Evolutionary conservation across 176 grass and related monocot genomes (phyloP).

Genomic region (Cocos nucifera): DNA sequence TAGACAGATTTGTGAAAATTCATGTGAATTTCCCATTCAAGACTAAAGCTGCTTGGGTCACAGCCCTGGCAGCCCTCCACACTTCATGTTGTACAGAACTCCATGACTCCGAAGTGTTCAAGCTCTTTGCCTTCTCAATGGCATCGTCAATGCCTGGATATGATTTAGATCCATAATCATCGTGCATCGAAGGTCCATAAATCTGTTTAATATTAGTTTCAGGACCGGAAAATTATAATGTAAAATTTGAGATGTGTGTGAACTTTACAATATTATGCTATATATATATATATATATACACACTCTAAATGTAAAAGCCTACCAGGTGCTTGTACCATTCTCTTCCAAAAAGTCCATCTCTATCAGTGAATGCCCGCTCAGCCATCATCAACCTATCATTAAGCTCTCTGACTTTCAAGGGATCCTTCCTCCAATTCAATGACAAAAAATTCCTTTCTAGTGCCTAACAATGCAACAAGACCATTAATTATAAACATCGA

Average conservation of each 20-base stretch:
- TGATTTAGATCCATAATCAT: slow-evolving; percentile 59
- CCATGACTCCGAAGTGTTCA: slow-evolving; percentile 47
- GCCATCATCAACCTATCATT: slow-evolving; percentile 78
- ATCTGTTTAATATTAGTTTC: slow-evolving; percentile 19
- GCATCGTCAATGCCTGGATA: slow-evolving; percentile 54
- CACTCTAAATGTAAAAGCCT: slow-evolving; percentile 5
- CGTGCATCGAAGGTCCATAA: slow-evolving; percentile 48
- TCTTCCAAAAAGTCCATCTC: slow-evolving; percentile 46
- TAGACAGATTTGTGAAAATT: neutral
- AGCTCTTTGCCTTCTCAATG: slow-evolving; percentile 44
- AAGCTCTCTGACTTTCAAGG: slow-evolving; percentile 47
- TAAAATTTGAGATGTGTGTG: too few relatives aligned
- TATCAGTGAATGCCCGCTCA: slow-evolving; percentile 68
- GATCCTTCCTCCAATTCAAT: slow-evolving; percentile 40
- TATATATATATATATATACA: neutral
- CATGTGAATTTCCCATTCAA: slow-evolving; percentile 60
- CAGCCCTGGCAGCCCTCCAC: slow-evolving; percentile 57
- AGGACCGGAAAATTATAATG: too few relatives aligned
- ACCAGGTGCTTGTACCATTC: slow-evolving; percentile 93
- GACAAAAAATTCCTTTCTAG: slow-evolving; percentile 28
- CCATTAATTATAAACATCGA: neutral
- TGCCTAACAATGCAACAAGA: slow-evolving; percentile 25
- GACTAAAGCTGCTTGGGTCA: slow-evolving; percentile 52
- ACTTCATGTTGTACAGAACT: slow-evolving; percentile 69
- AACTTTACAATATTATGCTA: neutral